Percentiles rank a stretch among this genome's conserved stretches.
Evolutionary conservation across 163 green algal genomes (phyloP).

Genomic region (Scenedesmus sp.): DNA sequence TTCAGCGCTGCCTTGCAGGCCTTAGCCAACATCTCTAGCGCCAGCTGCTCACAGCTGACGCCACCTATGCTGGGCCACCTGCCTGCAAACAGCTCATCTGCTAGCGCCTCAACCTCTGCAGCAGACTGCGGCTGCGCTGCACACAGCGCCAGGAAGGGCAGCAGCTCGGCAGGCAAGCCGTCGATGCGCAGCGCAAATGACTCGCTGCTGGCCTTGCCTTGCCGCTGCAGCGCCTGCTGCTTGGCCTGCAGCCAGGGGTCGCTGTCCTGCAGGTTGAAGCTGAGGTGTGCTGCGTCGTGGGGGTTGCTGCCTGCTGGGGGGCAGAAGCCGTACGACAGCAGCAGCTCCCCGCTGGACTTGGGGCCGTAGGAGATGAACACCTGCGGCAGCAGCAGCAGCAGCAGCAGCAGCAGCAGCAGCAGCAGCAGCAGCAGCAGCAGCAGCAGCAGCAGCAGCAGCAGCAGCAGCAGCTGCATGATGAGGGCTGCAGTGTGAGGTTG

Average conservation of each 20-base stretch:
- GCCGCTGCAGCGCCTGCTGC: not conserved
- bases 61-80: conserved; percentile 12
- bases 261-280: not conserved
- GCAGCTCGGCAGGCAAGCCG: conserved; percentile 35
- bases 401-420: not conserved
- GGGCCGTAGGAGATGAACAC: conserved; percentile 76
- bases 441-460: too few relatives aligned
- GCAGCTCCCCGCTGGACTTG: conserved; percentile 78
- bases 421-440: too few relatives aligned
- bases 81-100: conserved; percentile 21
- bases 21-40: conserved; percentile 14
- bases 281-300: conserved; percentile 31
- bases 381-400: conserved; percentile 1
- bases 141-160: conserved; percentile 42
- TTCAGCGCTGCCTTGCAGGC: conserved; percentile 22
- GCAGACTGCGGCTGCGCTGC: not conserved
- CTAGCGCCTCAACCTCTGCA: conserved; percentile 12
- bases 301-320: conserved; percentile 50
- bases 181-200: conserved; percentile 42
- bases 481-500: too few relatives aligned
- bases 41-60: conserved; percentile 26
- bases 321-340: conserved; percentile 89
- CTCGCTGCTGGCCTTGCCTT: not conserved
- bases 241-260: conserved; percentile 25
- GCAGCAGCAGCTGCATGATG: too few relatives aligned